Evolutionary conservation across 2,329 filamentous ascomycete species (phyloP).

Genomic region (Diaporthe ilicicola): DNA sequence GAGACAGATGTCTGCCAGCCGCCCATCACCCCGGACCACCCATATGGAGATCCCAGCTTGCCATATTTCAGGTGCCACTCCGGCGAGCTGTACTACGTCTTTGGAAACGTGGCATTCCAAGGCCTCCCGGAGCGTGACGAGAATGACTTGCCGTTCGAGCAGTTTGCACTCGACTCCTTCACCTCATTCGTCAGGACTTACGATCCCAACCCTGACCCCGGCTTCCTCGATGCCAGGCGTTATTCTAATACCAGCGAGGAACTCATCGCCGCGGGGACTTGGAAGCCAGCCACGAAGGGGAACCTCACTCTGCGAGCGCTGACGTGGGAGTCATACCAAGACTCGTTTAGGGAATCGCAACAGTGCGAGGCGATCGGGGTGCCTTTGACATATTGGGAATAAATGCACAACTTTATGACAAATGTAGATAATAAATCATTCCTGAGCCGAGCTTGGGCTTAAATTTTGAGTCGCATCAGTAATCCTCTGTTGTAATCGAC

Average conservation of each 20-base stretch:
- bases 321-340: slow-evolving; percentile 50
- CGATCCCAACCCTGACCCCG: slow-evolving; percentile 58
- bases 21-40: slow-evolving; percentile 45
- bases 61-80: slow-evolving; percentile 65
- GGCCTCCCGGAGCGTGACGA: slow-evolving; percentile 56
- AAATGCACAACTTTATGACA: background rate
- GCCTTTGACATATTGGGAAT: slow-evolving; percentile 52
- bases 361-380: slow-evolving; percentile 60
- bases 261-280: slow-evolving; percentile 41
- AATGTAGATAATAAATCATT: background rate
- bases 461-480: too few species aligned
- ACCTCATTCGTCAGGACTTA: slow-evolving; percentile 58
- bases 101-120: slow-evolving; percentile 57
- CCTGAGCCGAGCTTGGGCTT: too few species aligned
- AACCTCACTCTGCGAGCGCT: slow-evolving; percentile 55
- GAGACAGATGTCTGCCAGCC: slow-evolving; percentile 58
- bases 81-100: slow-evolving; percentile 62
- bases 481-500: too few species aligned
- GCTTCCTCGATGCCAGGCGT: slow-evolving; percentile 53
- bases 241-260: slow-evolving; percentile 44
- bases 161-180: slow-evolving; percentile 57
- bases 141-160: slow-evolving; percentile 47
- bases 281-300: slow-evolving; percentile 47
- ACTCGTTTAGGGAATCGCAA: slow-evolving; percentile 55
- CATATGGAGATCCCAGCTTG: slow-evolving; percentile 51